These are phyloP conservation scores for Eucalyptus marginata DNA, from an alignment of 345 rosid genomes.

Conservation along the genomic window DNA sequence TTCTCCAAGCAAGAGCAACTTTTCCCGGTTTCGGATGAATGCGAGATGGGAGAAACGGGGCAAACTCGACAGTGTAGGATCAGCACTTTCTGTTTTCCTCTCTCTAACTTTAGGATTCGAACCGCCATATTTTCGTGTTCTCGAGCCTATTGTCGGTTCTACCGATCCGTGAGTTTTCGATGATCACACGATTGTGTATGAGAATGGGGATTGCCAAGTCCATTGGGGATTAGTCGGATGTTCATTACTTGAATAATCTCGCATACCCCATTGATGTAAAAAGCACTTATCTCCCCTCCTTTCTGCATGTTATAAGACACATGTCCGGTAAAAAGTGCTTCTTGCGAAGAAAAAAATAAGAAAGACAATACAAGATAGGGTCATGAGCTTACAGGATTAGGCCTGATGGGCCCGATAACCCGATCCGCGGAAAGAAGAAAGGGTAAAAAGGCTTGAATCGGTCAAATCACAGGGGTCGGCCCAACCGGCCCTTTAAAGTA, in stretches of 20 bases:
- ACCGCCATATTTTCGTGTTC: fast-evolving
- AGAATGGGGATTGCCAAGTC: background rate
- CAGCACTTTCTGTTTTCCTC: background rate
- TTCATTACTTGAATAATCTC: background rate
- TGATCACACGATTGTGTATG: fast-evolving
- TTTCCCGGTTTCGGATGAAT: background rate
- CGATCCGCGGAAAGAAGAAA: background rate
- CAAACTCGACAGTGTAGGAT: background rate
- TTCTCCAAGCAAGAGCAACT: background rate
- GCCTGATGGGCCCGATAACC: background rate
- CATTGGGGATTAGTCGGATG: background rate
- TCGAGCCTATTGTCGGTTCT: fast-evolving
- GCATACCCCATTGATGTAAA: background rate
- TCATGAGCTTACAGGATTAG: background rate
- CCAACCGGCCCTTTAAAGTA: background rate
- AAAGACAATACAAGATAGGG: background rate
- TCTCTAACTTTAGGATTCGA: fast-evolving
- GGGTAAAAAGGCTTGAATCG: background rate
- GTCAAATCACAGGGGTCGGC: background rate
- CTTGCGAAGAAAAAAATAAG: background rate
- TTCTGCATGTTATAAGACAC: background rate
- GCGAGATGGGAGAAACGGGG: background rate
- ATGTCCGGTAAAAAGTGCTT: background rate
- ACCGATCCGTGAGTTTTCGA: fast-evolving
- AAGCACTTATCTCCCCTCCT: background rate